These are phyloP conservation scores for Calonectria ilicicola DNA, from an alignment of 2,329 filamentous ascomycete genomes.

Conservation along the genomic window DNA sequence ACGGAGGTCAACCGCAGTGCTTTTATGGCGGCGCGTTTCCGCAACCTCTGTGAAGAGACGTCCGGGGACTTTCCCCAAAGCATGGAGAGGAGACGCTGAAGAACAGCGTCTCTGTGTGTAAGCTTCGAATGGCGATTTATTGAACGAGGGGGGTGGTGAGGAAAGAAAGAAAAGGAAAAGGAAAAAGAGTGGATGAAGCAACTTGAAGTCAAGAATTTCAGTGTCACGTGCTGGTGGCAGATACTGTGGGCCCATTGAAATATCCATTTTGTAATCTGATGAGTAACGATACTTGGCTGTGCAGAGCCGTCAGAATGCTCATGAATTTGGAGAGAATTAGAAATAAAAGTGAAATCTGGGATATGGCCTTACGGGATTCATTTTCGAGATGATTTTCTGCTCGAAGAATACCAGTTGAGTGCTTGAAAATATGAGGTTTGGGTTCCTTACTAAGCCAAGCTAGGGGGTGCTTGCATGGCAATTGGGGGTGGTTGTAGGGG, in stretches of 20 bases:
- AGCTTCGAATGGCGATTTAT: constrained; percentile 99
- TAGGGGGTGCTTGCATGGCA: not conserved
- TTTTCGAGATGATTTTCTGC: not conserved
- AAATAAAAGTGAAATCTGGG: not conserved
- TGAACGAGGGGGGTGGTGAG: constrained; percentile 84
- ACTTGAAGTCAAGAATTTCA: constrained; percentile 5
- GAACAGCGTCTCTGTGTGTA: constrained; percentile 78
- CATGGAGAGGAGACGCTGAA: constrained; percentile 57
- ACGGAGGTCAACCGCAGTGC: constrained; percentile 90
- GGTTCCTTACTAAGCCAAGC: not conserved
- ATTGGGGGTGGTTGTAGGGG: constrained; percentile 1
- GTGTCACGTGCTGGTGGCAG: not conserved
- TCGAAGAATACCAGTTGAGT: not conserved
- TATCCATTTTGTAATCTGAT: not conserved
- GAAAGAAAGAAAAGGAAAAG: constrained; percentile 39
- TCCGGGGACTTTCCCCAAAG: constrained; percentile 99
- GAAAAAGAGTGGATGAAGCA: constrained; percentile 17
- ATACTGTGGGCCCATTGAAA: not conserved
- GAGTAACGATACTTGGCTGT: not conserved
- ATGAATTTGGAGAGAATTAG: not conserved
- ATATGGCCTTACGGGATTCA: not conserved
- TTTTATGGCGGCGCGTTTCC: constrained; percentile 99
- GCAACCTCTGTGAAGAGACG: constrained; percentile 71
- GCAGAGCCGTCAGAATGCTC: not conserved
- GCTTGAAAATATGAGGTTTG: not conserved